Evolutionary conservation across 2,329 filamentous ascomycete genomes (phyloP).

Genomic region (Diaporthe helianthi): DNA sequence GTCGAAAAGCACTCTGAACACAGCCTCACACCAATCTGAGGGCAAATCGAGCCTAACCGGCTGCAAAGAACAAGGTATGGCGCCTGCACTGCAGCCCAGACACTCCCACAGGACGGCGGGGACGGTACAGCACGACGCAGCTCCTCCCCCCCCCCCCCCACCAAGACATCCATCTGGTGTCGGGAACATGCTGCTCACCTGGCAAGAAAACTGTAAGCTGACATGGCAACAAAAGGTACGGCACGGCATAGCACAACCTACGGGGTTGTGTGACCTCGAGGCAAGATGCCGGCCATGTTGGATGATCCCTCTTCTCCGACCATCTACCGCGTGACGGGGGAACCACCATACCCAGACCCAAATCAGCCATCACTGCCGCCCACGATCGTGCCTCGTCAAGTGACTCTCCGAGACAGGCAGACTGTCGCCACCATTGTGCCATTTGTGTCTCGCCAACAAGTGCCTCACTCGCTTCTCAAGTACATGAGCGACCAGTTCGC

Average conservation of each 20-base stretch:
- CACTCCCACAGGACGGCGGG: neutral
- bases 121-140: neutral
- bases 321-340: conserved; percentile 73
- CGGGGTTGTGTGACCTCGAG: neutral
- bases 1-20: conserved; percentile 4
- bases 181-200: neutral
- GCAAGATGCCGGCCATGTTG: conserved; percentile 76
- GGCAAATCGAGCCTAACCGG: neutral
- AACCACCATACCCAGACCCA: conserved; percentile 68
- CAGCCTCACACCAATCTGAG: conserved; percentile 11
- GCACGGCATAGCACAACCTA: neutral
- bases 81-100: conserved; percentile 9
- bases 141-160: too few relatives aligned
- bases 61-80: conserved; percentile 10
- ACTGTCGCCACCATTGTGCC: conserved; percentile 85
- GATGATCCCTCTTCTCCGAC: conserved; percentile 77
- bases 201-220: neutral
- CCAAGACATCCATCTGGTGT: neutral
- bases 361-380: conserved; percentile 69
- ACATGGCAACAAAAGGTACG: neutral
- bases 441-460: conserved; percentile 76
- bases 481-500: conserved; percentile 87
- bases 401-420: conserved; percentile 82
- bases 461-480: conserved; percentile 75
- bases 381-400: conserved; percentile 75